These are phyloP conservation scores for Jamesozyma spencerorum DNA, from an alignment of 805 yeast species.

Conservation along the genomic window DNA sequence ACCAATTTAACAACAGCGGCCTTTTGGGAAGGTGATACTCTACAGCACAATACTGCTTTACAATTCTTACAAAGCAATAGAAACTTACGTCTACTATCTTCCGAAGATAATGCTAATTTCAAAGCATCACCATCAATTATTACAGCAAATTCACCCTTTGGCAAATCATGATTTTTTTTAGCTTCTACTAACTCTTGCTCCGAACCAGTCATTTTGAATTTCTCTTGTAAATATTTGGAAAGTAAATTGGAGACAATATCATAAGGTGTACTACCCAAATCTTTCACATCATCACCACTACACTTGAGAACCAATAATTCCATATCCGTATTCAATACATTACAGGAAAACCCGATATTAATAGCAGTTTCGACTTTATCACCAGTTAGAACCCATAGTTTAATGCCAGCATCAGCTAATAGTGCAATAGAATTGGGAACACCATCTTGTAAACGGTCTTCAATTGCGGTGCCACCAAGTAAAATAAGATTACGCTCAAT, in stretches of 20 bases:
- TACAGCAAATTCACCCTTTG: slow-evolving; percentile 60
- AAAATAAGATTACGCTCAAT: slow-evolving; percentile 58
- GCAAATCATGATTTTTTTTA: slow-evolving; percentile 53
- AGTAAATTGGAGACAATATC: slow-evolving; percentile 40
- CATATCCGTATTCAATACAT: slow-evolving; percentile 67
- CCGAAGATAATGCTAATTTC: slow-evolving; percentile 40
- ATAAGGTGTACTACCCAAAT: slow-evolving; percentile 33
- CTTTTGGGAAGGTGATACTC: slow-evolving; percentile 83
- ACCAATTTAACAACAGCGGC: slow-evolving; percentile 74
- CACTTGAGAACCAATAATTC: slow-evolving; percentile 49
- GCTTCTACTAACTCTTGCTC: slow-evolving; percentile 47
- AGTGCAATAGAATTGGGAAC: slow-evolving; percentile 73
- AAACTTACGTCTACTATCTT: slow-evolving; percentile 46
- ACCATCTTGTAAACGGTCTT: slow-evolving; percentile 78
- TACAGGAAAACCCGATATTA: slow-evolving; percentile 81
- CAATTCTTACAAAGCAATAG: slow-evolving; percentile 69
- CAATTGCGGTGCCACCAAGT: slow-evolving; percentile 83
- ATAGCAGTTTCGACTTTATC: slow-evolving; percentile 86
- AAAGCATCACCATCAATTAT: slow-evolving; percentile 78
- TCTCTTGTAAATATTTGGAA: slow-evolving; percentile 43
- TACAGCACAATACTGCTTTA: slow-evolving; percentile 73
- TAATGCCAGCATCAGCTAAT: slow-evolving; percentile 69
- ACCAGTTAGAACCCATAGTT: slow-evolving; percentile 82
- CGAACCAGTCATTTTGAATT: slow-evolving; percentile 53
- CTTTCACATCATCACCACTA: slow-evolving; percentile 42